These are phyloP conservation scores for Groenewaldozyma sp. DNA, from an alignment of 1,139 yeast genomes.

Conservation along the genomic window DNA sequence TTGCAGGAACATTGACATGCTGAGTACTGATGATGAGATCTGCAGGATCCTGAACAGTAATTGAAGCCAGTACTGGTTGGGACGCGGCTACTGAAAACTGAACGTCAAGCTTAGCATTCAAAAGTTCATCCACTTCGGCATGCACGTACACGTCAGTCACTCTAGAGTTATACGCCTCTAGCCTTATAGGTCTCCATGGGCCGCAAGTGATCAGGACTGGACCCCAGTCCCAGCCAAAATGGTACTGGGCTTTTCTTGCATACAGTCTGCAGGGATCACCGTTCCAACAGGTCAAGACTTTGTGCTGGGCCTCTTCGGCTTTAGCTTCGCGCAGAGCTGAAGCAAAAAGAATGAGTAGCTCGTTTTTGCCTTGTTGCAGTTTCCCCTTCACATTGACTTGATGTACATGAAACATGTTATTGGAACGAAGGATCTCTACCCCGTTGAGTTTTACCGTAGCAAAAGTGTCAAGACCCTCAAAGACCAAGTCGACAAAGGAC, in stretches of 20 bases:
- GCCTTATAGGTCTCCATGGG: constrained; percentile 36
- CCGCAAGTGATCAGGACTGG: constrained; percentile 42
- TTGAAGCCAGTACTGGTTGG: constrained; percentile 11
- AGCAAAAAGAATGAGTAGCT: constrained; percentile 23
- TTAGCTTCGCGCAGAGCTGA: constrained; percentile 21
- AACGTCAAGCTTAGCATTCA: constrained; percentile 15
- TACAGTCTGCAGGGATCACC: constrained; percentile 38
- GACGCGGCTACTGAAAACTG: constrained; percentile 11
- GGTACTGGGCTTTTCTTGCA: constrained; percentile 45
- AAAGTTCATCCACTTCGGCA: constrained; percentile 19
- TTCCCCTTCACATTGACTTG: constrained; percentile 19
- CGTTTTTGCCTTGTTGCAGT: constrained; percentile 18
- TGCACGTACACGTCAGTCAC: constrained; percentile 19
- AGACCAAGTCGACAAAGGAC: constrained; percentile 26
- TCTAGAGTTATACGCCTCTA: constrained; percentile 25
- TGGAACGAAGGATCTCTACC: constrained; percentile 26
- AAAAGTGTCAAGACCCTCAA: constrained; percentile 41
- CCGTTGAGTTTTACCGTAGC: constrained; percentile 35
- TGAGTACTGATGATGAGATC: constrained; percentile 4
- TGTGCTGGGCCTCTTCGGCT: constrained; percentile 20
- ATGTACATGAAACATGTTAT: constrained; percentile 35
- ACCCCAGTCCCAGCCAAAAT: constrained; percentile 56
- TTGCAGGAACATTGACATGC: too few relatives aligned
- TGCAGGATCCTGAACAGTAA: constrained; percentile 12
- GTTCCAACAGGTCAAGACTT: constrained; percentile 27